These are phyloP conservation scores for Fusarium zealandicum DNA, from an alignment of 2,329 filamentous ascomycete genomes.

Conservation along the genomic window DNA sequence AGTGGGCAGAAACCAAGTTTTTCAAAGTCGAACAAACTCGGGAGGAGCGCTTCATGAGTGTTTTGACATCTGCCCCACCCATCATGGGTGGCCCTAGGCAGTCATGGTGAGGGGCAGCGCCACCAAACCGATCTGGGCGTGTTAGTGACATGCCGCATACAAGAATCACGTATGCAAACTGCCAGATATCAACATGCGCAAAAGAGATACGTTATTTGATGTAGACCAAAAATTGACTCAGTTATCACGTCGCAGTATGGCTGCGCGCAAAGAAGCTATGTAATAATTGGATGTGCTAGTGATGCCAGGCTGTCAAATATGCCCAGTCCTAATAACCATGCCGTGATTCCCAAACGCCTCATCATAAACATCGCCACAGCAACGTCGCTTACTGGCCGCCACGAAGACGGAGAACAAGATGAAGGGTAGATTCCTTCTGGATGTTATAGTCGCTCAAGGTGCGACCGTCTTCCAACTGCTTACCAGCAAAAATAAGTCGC, in stretches of 20 bases:
- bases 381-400: constrained; percentile 64
- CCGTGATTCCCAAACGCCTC: constrained; percentile 49
- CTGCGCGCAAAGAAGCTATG: constrained; percentile 27
- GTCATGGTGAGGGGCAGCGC: constrained; percentile 15
- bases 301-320: constrained; percentile 21
- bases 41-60: constrained; percentile 18
- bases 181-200: background rate
- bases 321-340: constrained; percentile 29
- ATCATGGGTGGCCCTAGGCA: constrained; percentile 17
- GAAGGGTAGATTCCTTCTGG: constrained; percentile 89
- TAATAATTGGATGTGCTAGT: constrained; percentile 31
- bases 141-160: background rate
- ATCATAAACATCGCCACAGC: constrained; percentile 59
- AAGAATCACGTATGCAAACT: too few species aligned
- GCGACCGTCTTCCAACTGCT: constrained; percentile 93
- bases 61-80: constrained; percentile 16
- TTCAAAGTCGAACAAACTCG: constrained; percentile 11
- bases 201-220: background rate
- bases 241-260: constrained; percentile 20
- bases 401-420: constrained; percentile 88
- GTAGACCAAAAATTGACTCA: constrained; percentile 35
- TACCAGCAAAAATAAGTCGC: constrained; percentile 93
- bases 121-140: constrained; percentile 4
- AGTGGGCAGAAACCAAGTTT: constrained; percentile 1
- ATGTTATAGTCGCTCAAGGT: constrained; percentile 95